Evolutionary conservation across 2,329 filamentous ascomycete species (phyloP).

Genomic region (Aspergillus sp.): DNA sequence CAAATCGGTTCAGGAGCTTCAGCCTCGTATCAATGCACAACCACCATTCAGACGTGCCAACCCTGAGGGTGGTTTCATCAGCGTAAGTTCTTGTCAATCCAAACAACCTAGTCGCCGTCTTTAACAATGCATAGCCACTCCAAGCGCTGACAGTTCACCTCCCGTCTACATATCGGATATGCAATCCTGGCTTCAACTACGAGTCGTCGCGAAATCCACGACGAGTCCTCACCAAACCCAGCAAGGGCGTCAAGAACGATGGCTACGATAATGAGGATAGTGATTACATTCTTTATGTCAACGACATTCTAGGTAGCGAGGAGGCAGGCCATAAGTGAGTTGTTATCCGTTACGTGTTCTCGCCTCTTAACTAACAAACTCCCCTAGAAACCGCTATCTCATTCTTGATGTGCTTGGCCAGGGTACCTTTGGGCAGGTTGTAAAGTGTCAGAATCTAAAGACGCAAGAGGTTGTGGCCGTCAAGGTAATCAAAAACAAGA

Average conservation of each 20-base stretch:
- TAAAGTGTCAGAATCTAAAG: slow-evolving; percentile 98
- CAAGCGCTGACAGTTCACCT: slow-evolving; percentile 94
- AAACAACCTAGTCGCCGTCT: background rate
- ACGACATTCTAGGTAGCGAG: slow-evolving; percentile 96
- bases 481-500: slow-evolving; percentile 99
- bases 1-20: slow-evolving; percentile 72
- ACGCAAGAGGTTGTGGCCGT: slow-evolving; percentile 98
- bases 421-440: slow-evolving; percentile 96
- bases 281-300: slow-evolving; percentile 98
- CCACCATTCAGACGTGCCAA: slow-evolving; percentile 91
- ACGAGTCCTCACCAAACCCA: slow-evolving; percentile 94
- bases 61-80: slow-evolving; percentile 97
- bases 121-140: slow-evolving; percentile 67
- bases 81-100: slow-evolving; percentile 62
- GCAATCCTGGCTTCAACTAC: slow-evolving; percentile 97
- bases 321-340: slow-evolving; percentile 94
- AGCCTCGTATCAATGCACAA: slow-evolving; percentile 82
- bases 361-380: slow-evolving; percentile 17
- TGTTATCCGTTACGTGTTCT: background rate
- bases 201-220: slow-evolving; percentile 96
- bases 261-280: slow-evolving; percentile 99
- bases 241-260: slow-evolving; percentile 98
- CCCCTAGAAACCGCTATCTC: slow-evolving; percentile 81
- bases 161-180: slow-evolving; percentile 95
- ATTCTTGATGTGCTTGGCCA: slow-evolving; percentile 97